Evolutionary conservation across 1,139 yeast species (phyloP).

Genomic region (Saccharomyces hybrid): DNA sequence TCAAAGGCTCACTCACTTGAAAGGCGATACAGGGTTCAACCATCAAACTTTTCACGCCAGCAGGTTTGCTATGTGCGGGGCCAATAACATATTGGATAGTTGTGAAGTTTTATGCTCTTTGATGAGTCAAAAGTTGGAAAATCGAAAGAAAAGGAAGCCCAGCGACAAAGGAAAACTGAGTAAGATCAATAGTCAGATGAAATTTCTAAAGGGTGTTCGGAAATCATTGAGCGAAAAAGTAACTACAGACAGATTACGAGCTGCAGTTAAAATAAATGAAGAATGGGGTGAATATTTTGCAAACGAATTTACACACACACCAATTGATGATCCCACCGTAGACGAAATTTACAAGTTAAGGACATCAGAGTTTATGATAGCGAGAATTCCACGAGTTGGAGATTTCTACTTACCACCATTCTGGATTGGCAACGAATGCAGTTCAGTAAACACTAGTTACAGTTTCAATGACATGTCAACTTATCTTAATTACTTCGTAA

Average conservation of each 20-base stretch:
- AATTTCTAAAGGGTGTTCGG: conserved; percentile 18
- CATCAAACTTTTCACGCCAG: conserved; percentile 23
- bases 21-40: conserved; percentile 23
- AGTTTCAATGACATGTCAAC: conserved; percentile 4
- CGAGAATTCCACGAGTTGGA: conserved; percentile 26
- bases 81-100: conserved; percentile 14
- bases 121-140: conserved; percentile 1
- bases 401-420: conserved; percentile 30
- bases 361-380: conserved; percentile 26
- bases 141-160: conserved; percentile 2
- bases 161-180: background rate
- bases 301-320: conserved; percentile 23
- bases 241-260: background rate
- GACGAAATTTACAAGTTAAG: conserved; percentile 25
- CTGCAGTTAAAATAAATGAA: background rate
- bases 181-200: conserved; percentile 5
- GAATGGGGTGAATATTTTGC: conserved; percentile 24
- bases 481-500: background rate
- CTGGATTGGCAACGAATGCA: conserved; percentile 8
- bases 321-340: conserved; percentile 25
- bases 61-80: conserved; percentile 21
- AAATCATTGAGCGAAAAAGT: conserved; percentile 7
- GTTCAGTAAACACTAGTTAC: conserved; percentile 10
- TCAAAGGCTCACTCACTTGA: conserved; percentile 21
- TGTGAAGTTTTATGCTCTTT: conserved; percentile 1